phyloP scores from a whole-genome alignment of 495 filamentous ascomycete species.

The Talaromyces ruber region DNA sequence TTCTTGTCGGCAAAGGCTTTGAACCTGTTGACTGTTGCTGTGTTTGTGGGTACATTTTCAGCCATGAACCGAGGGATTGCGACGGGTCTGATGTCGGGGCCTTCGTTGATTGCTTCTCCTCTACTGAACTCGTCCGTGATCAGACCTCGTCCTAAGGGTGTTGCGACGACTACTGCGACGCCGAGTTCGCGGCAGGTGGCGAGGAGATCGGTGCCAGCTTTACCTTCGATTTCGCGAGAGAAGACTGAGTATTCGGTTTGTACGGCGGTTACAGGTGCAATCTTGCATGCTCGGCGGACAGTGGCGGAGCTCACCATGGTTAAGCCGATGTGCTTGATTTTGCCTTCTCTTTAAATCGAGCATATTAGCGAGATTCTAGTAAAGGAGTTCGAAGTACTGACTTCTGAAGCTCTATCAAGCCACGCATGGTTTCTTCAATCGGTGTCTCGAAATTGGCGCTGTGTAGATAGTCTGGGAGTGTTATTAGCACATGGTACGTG shows the following conservation, averaged over 20 bases:
- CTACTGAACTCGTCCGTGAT: constrained; percentile 26
- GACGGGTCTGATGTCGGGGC: constrained; percentile 16
- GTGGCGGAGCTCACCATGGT: constrained; percentile 23
- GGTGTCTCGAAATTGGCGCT: constrained; percentile 31
- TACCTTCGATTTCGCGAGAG: constrained; percentile 45
- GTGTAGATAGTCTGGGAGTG: constrained; percentile 19
- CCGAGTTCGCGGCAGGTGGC: constrained; percentile 40
- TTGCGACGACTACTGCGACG: constrained; percentile 34
- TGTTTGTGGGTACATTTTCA: constrained; percentile 42
- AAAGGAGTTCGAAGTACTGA: background rate
- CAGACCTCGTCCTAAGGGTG: constrained; percentile 38
- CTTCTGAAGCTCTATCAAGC: constrained; percentile 37
- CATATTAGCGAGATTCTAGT: background rate
- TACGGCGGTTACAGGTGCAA: constrained; percentile 27
- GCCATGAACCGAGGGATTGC: constrained; percentile 37
- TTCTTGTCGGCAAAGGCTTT: constrained; percentile 36
- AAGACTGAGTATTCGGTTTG: constrained; percentile 38
- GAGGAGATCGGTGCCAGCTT: constrained; percentile 34
- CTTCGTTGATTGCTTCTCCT: constrained; percentile 13
- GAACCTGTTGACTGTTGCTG: constrained; percentile 31
- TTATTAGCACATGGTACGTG: background rate
- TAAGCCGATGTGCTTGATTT: constrained; percentile 39
- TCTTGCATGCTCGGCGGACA: constrained; percentile 29
- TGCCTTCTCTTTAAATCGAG: constrained; percentile 28
- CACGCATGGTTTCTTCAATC: constrained; percentile 39